Evolutionary conservation across 371 early-diverging fungal species (phyloP).

Genomic region (Lichtheimia ornata): DNA sequence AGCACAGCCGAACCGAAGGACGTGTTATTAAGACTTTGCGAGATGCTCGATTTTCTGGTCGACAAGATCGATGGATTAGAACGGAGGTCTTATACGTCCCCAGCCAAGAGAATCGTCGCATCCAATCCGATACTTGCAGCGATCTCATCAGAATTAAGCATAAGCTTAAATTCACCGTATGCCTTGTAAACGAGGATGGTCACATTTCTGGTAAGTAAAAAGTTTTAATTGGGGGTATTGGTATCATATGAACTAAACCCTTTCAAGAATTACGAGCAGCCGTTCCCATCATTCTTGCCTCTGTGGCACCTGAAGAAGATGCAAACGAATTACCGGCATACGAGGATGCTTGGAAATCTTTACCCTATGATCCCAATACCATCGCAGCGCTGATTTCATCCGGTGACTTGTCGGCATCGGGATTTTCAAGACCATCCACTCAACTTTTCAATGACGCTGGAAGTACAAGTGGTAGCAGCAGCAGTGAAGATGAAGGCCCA

Average conservation of each 20-base stretch:
- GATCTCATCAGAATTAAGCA: constrained; percentile 48
- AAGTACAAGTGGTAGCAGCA: constrained; percentile 8
- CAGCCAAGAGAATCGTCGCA: not conserved
- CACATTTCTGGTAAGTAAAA: constrained; percentile 47
- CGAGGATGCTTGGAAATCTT: constrained; percentile 52
- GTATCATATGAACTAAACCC: too few species aligned
- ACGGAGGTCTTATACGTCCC: constrained; percentile 28
- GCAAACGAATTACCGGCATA: constrained; percentile 45
- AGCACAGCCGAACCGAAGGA: constrained; percentile 36
- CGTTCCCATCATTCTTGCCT: constrained; percentile 40
- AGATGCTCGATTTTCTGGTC: constrained; percentile 28
- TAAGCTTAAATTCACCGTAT: constrained; percentile 45
- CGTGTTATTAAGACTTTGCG: constrained; percentile 28
- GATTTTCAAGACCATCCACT: too few species aligned
- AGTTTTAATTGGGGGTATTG: too few species aligned
- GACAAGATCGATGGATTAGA: constrained; percentile 26
- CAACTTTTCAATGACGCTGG: not conserved
- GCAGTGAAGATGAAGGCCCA: constrained; percentile 55
- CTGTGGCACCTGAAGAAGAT: constrained; percentile 41
- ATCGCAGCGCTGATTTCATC: constrained; percentile 29
- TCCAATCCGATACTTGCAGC: constrained; percentile 30
- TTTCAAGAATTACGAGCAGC: constrained; percentile 39
- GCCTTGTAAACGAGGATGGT: constrained; percentile 46
- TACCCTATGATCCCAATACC: constrained; percentile 41
- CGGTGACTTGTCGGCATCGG: constrained; percentile 38